These are phyloP conservation scores for Celoporthe dispersa DNA, from an alignment of 2,329 filamentous ascomycete genomes.

Conservation along the genomic window DNA sequence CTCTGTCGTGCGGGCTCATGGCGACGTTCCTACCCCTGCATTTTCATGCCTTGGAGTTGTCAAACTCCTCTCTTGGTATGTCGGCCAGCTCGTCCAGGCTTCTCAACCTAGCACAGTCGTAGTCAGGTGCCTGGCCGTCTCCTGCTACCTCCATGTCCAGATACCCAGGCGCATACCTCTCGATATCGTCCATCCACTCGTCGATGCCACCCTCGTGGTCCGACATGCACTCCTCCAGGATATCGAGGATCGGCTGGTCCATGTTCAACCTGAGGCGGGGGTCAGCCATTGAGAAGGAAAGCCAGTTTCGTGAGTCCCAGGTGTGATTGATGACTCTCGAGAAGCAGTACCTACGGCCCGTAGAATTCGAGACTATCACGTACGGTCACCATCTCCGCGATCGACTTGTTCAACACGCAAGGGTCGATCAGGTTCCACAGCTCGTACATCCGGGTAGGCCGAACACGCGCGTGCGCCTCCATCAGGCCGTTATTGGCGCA, in stretches of 20 bases:
- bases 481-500: conserved; percentile 8
- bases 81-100: not conserved
- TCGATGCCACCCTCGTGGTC: not conserved
- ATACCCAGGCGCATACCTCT: conserved; percentile 21
- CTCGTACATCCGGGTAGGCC: not conserved
- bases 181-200: conserved; percentile 17
- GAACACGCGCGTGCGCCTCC: not conserved
- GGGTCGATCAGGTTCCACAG: not conserved
- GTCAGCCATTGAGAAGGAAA: not conserved
- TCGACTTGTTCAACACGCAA: not conserved
- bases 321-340: not conserved
- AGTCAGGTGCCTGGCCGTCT: not conserved
- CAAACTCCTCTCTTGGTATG: conserved; percentile 7
- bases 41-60: not conserved
- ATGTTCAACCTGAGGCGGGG: not conserved
- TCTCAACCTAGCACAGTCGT: conserved; percentile 6
- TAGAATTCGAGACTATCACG: not conserved
- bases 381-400: not conserved
- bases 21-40: not conserved
- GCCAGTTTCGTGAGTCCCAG: not conserved
- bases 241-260: conserved; percentile 6
- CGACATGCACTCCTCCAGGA: conserved; percentile 6
- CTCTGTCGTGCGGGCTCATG: not conserved
- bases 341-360: not conserved
- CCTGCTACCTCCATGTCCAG: conserved; percentile 8